Conservation (phyloP, 495 filamentous ascomycete genomes). For the Neurospora cerealis region DNA sequence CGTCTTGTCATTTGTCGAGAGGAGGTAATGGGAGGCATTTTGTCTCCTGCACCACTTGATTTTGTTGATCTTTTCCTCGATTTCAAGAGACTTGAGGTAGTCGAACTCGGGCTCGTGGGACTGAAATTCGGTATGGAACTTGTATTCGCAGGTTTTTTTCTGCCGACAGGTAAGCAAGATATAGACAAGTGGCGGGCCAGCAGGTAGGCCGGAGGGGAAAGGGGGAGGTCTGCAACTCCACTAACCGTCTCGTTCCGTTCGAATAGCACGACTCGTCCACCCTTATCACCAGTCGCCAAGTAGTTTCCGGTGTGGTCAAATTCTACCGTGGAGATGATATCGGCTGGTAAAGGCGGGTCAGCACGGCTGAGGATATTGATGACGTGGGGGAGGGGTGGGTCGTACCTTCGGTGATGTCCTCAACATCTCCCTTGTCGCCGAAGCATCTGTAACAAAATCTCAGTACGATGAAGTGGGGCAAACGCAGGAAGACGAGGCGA, state of each 20-base stretch:
- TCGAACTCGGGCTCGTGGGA: slow-evolving; percentile 99
- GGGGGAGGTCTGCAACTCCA: slow-evolving; percentile 7
- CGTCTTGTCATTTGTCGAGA: slow-evolving; percentile 98
- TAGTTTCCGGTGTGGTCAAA: slow-evolving; percentile 99
- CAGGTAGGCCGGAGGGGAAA: background rate
- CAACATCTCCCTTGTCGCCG: slow-evolving; percentile 98
- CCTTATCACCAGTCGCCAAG: slow-evolving; percentile 94
- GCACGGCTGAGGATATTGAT: slow-evolving; percentile 4
- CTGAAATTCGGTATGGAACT: slow-evolving; percentile 99
- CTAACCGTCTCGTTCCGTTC: slow-evolving; percentile 94
- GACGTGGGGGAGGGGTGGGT: slow-evolving; percentile 1
- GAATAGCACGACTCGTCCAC: slow-evolving; percentile 90
- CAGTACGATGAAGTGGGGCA: slow-evolving; percentile 9
- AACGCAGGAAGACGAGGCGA: background rate
- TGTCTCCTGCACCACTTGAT: slow-evolving; percentile 99
- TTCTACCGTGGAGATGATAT: slow-evolving; percentile 98
- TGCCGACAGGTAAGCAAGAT: slow-evolving; percentile 28
- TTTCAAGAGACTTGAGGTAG: slow-evolving; percentile 97
- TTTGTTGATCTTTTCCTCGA: slow-evolving; percentile 99
- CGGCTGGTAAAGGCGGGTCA: slow-evolving; percentile 49
- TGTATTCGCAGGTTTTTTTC: slow-evolving; percentile 99
- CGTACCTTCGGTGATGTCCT: slow-evolving; percentile 98
- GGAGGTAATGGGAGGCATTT: slow-evolving; percentile 95
- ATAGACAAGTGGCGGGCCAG: background rate
- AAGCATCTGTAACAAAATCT: slow-evolving; percentile 62